phyloP scores from a whole-genome alignment of 257 asterid species.

The Forsythia viridissima region DNA sequence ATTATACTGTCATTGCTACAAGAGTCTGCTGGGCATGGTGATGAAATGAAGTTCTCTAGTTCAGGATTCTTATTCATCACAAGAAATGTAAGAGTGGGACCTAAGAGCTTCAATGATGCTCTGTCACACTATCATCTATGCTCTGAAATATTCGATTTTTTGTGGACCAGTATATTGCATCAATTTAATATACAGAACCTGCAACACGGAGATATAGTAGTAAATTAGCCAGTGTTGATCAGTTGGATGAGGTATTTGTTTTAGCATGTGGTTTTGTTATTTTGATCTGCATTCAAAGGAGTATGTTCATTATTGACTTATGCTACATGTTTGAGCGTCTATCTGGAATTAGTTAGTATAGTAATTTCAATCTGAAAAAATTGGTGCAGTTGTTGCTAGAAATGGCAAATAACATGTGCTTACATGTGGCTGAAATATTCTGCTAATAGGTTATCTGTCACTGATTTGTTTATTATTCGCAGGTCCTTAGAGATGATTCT shows the following conservation, averaged over 20 bases:
- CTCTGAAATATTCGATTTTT: background rate
- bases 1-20: background rate
- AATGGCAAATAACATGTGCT: background rate
- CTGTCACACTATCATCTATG: background rate
- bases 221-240: background rate
- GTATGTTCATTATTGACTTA: background rate
- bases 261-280: background rate
- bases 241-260: background rate
- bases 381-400: constrained; percentile 9
- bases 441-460: background rate
- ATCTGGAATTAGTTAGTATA: constrained; percentile 9
- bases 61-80: background rate
- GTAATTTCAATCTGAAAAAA: constrained; percentile 4
- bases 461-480: constrained; percentile 29
- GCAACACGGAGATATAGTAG: background rate
- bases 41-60: background rate
- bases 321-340: background rate
- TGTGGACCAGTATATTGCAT: background rate
- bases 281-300: background rate
- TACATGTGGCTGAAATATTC: background rate
- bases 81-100: background rate
- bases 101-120: background rate
- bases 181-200: background rate
- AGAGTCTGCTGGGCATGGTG: background rate
- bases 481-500: constrained; percentile 78